These are phyloP conservation scores for Ustilaginoidea virens DNA, from an alignment of 2,329 filamentous ascomycete species.

Conservation along the genomic window DNA sequence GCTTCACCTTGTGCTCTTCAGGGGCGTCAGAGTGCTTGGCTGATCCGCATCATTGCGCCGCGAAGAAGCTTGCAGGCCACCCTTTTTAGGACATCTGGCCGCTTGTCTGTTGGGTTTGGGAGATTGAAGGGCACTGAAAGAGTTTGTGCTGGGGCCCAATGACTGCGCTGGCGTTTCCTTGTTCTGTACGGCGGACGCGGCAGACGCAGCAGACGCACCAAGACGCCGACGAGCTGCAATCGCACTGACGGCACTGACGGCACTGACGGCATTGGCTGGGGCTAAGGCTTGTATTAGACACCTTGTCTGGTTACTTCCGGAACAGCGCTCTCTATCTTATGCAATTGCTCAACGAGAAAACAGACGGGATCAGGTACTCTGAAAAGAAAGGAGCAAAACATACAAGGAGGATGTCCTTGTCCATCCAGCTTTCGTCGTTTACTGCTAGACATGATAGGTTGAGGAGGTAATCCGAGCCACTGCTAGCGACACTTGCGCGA, in stretches of 20 bases:
- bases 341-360: background rate
- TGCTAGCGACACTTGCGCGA: too few species aligned
- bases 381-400: slow-evolving; percentile 5
- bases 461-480: too few species aligned
- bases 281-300: too few species aligned
- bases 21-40: background rate
- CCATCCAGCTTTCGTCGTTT: slow-evolving; percentile 20
- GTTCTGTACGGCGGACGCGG: slow-evolving; percentile 5
- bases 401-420: slow-evolving; percentile 14
- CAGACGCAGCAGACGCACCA: slow-evolving; percentile 7
- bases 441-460: slow-evolving; percentile 11
- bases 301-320: too few species aligned
- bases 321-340: too few species aligned
- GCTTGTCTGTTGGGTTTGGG: slow-evolving; percentile 4
- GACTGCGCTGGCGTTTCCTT: slow-evolving; percentile 8
- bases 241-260: slow-evolving; percentile 21
- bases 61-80: background rate
- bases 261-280: background rate
- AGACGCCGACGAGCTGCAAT: slow-evolving; percentile 19
- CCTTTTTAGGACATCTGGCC: slow-evolving; percentile 9
- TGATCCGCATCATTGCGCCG: slow-evolving; percentile 3
- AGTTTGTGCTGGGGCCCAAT: slow-evolving; percentile 11
- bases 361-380: too few species aligned
- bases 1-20: slow-evolving; percentile 1
- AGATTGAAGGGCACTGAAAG: slow-evolving; percentile 15